phyloP scores from a whole-genome alignment of 345 rosid genomes.

The Brassica juncea region DNA sequence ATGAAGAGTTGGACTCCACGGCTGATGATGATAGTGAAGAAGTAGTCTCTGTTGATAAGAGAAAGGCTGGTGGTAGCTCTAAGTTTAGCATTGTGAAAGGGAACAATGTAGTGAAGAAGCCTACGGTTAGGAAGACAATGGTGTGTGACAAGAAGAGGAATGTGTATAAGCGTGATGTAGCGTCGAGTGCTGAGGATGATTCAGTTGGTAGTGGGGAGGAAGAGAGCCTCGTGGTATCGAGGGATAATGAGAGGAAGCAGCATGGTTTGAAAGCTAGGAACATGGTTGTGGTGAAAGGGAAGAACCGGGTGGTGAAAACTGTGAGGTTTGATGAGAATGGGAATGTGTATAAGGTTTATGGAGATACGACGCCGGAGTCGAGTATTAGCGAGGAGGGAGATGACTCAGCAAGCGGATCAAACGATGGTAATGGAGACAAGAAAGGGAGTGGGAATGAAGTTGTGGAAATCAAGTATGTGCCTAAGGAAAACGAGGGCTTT shows the following conservation, averaged over 20 bases:
- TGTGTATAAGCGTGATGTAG: slow-evolving; percentile 39
- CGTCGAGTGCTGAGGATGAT: slow-evolving; percentile 46
- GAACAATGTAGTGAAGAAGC: slow-evolving; percentile 42
- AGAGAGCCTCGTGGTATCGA: slow-evolving; percentile 20
- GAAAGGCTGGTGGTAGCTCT: slow-evolving; percentile 19
- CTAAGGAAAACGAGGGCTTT: slow-evolving; percentile 30
- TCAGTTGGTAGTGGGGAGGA: slow-evolving; percentile 31
- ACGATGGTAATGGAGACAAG: slow-evolving; percentile 42
- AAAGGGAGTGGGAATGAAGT: slow-evolving; percentile 16
- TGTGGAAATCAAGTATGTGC: slow-evolving; percentile 40
- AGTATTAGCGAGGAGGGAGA: slow-evolving; percentile 43
- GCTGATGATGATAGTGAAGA: slow-evolving; percentile 40
- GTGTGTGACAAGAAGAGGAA: slow-evolving; percentile 60
- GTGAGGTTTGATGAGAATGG: slow-evolving; percentile 42
- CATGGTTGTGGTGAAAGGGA: slow-evolving; percentile 26
- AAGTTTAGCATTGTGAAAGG: slow-evolving; percentile 34
- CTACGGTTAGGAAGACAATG: slow-evolving; percentile 53
- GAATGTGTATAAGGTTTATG: slow-evolving; percentile 39
- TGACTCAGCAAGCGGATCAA: slow-evolving; percentile 43
- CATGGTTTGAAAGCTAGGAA: slow-evolving; percentile 14
- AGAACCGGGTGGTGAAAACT: slow-evolving; percentile 26
- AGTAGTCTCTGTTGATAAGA: slow-evolving; percentile 26
- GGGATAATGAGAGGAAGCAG: neutral
- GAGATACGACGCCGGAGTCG: slow-evolving; percentile 41
- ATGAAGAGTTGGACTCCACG: slow-evolving; percentile 55